Evolutionary conservation across 805 yeast species (phyloP), one percentile per base, ranked within the genome.

Genomic region (Starmerella bombi): DNA sequence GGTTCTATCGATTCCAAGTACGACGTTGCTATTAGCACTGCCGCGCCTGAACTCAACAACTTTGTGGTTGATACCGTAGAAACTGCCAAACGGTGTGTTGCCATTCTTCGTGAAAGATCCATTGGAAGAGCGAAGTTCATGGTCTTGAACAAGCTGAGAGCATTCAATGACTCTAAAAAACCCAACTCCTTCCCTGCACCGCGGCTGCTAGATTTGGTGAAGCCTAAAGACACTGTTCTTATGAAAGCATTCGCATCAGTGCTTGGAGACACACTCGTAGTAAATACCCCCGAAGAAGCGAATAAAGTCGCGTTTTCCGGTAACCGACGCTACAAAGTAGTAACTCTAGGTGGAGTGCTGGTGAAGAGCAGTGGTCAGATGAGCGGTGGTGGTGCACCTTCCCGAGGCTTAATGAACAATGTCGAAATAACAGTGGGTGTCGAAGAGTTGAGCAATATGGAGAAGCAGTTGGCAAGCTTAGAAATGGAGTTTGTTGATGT

Each of bases 1-100:
- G 99, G 95, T n/a, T 69, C 71, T 2, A 91, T 91, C 48, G 94
- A 84, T 56, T 82, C 80, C 48, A 71, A 73, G 52, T 91, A 80
- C 57, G 97, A 93, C 60, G 72, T 85, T 38, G 98, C 98, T 0
- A 75, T 91, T 7, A 85, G 97, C 0, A 91, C 97, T 0, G 97
- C 95, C 0, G 84, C 91, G 49, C 85, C 93, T 1, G 77, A 86
- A 7, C 65, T 91, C 42, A 93, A 88, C 57, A 88, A 93, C 46
- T 75, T 85, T 69, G 97, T 91, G 15, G 97, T 91, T 3, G 96
- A 85, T 36, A 70, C 73, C 3, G 74, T 77, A 3, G 74, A 71
- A 39, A 72, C 75, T 38, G 93, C 84, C 5, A 80, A 76, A 49
- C 72, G 69, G 42, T 80, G 93, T 57, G 80, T 91, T 41, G 88